Evolutionary conservation across 495 filamentous ascomycete genomes (phyloP), one percentile per base, ranked within the genome.

Genomic region (Podospora pseudocomata): DNA sequence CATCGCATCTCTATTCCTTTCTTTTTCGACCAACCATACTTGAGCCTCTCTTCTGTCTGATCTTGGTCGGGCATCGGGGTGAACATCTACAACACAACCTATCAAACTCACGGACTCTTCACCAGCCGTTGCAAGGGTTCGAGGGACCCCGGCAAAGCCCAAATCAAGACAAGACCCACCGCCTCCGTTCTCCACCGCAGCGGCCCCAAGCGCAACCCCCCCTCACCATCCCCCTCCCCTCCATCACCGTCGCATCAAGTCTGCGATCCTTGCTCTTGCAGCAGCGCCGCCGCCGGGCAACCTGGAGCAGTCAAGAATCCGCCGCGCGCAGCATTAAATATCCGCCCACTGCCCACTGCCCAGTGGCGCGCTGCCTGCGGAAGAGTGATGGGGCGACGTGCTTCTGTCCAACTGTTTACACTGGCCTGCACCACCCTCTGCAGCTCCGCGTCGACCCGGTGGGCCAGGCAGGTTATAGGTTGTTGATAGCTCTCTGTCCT

Each of bases 231-330:
- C 59, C 63, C 55, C 20, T 23, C 67, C 75, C 74, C 75, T 70
- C 74, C 73, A 75, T 75, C 75, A 76, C 74, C 65, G 76, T 78
- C 71, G 66, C 72, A 78, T 77, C 76, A 68, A 70, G 39, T 67
- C 57, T 64, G 23, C 66, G 59, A 77, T 70, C 75, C 77, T 70
- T 75, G 75, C 64, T 67, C 68, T 64, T 75, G 73, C 74, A 78
- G 73, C 74, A 78, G 68, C 70, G 63, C 61, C 65, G 65, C 69
- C 64, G 49, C 54, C 68, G 60, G 67, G 60, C 62, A 65, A 63
- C 67, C 67, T 58, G 60, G 66, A 64, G 65, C 28, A 18, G 44
- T 64, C 68, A 44, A 18, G 34, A 54, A 39, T 62, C 58, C 57
- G 32, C 32, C 26, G 54, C 34, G 59, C 64, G 39, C 39, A 13